phyloP scores from a whole-genome alignment of 495 filamentous ascomycete species.

The Daldinia grandis region DNA sequence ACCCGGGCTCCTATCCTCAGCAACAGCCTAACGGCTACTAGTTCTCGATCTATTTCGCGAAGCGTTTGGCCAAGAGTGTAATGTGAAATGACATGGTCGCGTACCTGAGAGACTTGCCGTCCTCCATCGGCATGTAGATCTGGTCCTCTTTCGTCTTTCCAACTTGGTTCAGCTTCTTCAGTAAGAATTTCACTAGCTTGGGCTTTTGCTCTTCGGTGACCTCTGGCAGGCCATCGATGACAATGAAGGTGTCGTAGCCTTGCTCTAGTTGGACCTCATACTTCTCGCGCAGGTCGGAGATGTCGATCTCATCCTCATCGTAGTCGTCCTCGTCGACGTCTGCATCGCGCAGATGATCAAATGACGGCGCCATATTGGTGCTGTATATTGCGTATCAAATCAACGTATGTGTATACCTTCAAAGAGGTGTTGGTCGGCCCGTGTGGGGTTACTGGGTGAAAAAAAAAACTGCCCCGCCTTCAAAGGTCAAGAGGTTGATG shows the following conservation, averaged over 20 bases:
- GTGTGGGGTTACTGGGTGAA: conserved; percentile 26
- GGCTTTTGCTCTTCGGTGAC: conserved; percentile 84
- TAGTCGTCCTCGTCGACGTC: conserved; percentile 87
- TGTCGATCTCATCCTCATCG: conserved; percentile 92
- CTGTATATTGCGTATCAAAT: neutral
- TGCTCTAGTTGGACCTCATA: conserved; percentile 96
- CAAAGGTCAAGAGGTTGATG: conserved; percentile 19
- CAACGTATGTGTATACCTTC: neutral
- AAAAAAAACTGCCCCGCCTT: conserved; percentile 49
- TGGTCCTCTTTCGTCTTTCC: conserved; percentile 86
- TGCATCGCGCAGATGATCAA: conserved; percentile 67
- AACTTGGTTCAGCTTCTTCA: conserved; percentile 85
- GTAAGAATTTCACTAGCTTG: conserved; percentile 92
- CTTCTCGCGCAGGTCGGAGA: conserved; percentile 89
- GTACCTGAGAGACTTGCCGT: conserved; percentile 84
- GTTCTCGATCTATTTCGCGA: neutral
- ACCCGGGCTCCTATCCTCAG: neutral
- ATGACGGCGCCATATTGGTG: conserved; percentile 66
- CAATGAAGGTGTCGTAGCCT: conserved; percentile 93
- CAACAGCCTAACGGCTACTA: neutral
- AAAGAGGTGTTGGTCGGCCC: conserved; percentile 5
- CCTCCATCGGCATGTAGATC: conserved; percentile 90
- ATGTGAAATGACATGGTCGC: conserved; percentile 29
- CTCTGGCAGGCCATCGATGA: conserved; percentile 89
- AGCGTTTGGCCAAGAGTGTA: neutral